Percentiles rank a stretch among this genome's conserved stretches.
Conservation (phyloP, 352 stramenopile species). For the Globisporangium nunn region DNA sequence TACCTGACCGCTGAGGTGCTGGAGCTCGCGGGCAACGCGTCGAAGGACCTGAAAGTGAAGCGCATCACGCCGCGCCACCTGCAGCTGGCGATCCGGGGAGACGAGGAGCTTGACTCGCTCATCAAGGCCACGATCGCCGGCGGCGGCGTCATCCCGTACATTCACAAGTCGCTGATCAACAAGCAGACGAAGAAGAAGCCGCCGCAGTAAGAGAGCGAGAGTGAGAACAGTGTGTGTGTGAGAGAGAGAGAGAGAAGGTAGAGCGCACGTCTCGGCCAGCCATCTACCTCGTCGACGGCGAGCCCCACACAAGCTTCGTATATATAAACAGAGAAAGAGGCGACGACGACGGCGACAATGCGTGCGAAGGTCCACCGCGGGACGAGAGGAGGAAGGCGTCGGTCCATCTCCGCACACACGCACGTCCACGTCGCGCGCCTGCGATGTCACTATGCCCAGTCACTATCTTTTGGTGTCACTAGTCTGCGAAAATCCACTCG, state of each 20-base stretch:
- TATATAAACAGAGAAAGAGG: conserved; percentile 10
- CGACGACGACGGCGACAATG: neutral
- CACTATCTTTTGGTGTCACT: neutral
- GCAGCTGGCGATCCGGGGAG: conserved; percentile 98
- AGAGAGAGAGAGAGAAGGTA: neutral
- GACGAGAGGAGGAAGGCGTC: neutral
- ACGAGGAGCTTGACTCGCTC: conserved; percentile 98
- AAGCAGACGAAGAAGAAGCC: conserved; percentile 92
- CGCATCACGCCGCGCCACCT: conserved; percentile 98
- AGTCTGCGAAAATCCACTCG: neutral
- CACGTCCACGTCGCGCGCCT: neutral
- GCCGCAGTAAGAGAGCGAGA: conserved; percentile 63
- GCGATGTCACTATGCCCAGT: neutral
- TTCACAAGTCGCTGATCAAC: conserved; percentile 99
- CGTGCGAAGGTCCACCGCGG: neutral
- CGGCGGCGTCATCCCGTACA: conserved; percentile 99
- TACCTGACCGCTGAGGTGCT: conserved; percentile 99
- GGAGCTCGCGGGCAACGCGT: conserved; percentile 97
- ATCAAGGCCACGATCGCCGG: conserved; percentile 99
- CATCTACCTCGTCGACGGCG: neutral
- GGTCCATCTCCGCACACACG: neutral
- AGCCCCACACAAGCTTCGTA: conserved; percentile 4
- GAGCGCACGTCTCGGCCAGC: neutral
- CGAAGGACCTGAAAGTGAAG: conserved; percentile 97
- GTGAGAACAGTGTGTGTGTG: conserved; percentile 1